phyloP scores from a whole-genome alignment of 2,329 filamentous ascomycete genomes.

The Teratosphaeria destructans region DNA sequence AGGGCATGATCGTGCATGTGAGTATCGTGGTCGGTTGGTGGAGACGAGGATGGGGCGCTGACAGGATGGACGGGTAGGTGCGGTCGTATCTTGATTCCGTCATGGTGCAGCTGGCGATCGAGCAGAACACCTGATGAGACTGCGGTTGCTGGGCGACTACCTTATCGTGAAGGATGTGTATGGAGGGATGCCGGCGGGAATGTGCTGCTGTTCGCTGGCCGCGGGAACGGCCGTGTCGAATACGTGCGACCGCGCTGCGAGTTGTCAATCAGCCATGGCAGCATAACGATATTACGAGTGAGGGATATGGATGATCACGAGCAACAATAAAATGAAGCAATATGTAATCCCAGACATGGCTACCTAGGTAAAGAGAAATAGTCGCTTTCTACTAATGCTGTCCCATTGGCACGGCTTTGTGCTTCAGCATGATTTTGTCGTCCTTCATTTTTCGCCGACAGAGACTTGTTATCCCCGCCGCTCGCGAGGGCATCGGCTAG shows the following conservation, averaged over 20 bases:
- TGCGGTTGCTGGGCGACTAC: background rate
- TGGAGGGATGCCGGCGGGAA: background rate
- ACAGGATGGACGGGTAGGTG: slow-evolving; percentile 3
- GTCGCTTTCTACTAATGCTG: background rate
- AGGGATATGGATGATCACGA: background rate
- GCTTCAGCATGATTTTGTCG: background rate
- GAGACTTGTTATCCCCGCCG: background rate
- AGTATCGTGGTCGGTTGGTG: background rate
- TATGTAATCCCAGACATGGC: background rate
- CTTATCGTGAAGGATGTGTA: too few species aligned
- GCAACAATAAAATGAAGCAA: background rate
- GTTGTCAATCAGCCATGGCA: background rate
- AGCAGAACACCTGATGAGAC: slow-evolving; percentile 8
- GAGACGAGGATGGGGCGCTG: background rate
- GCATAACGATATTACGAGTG: background rate
- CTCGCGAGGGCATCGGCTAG: background rate
- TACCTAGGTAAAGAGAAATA: background rate
- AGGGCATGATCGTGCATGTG: slow-evolving; percentile 18
- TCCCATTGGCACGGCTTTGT: background rate
- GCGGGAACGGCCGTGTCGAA: too few species aligned
- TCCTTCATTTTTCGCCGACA: background rate
- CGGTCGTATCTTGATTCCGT: slow-evolving; percentile 19
- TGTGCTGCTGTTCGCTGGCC: background rate
- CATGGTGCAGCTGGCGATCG: slow-evolving; percentile 16
- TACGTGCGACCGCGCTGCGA: background rate